Base-by-base conservation (phyloP, 257 asterid species). In the Fraxinus quadrangulata region DNA sequence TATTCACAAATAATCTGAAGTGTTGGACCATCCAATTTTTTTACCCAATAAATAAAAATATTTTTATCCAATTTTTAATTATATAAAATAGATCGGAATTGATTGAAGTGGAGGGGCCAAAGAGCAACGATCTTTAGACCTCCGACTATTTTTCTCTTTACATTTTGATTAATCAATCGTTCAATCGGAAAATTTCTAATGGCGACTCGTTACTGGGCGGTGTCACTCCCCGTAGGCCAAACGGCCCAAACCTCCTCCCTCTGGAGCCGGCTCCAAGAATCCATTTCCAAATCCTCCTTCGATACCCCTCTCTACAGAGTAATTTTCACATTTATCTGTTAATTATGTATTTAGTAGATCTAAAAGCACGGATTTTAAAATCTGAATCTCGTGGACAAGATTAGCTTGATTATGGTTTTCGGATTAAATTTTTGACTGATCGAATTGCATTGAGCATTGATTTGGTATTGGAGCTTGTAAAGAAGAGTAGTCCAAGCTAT, bases 251-350 rank as follows among this genome's bases (percentile, higher is more conserved):
- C n/a, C 6, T 47, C 56, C 56, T 47, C 56, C 6, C 56, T 14
- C n/a, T 47, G 99, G 98, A 87, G 93, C 77, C 90, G 94, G 79
- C 94, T 95, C 34, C 99, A 93, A 39, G 99, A 90, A 67, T 93
- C 96, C 79, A 88, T 95, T 77, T 95, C 98, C 87, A 93, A 80
- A 68, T 89, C 93, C 84, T 81, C 99, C 69, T 95, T 95, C 24
- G 97, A 93, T 75, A 95, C 99, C 72, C 89, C 97, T 74, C 96
- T 93, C n/a, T 93, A 95, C 79, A 80, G 99, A 76, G 99, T 95
- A 88, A 77, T 83, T 71, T 63, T 34, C 16, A 14, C 61, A n/a
- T 61, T 9, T 23, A 54, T 54, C 1, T 28, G 31, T 40, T 9
- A 61, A 26, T 77, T 6, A 19, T 34, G 51, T 70, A 3, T 33